Conservation (phyloP, 768 basidiomycete species). For the Leccinellum luteum region DNA sequence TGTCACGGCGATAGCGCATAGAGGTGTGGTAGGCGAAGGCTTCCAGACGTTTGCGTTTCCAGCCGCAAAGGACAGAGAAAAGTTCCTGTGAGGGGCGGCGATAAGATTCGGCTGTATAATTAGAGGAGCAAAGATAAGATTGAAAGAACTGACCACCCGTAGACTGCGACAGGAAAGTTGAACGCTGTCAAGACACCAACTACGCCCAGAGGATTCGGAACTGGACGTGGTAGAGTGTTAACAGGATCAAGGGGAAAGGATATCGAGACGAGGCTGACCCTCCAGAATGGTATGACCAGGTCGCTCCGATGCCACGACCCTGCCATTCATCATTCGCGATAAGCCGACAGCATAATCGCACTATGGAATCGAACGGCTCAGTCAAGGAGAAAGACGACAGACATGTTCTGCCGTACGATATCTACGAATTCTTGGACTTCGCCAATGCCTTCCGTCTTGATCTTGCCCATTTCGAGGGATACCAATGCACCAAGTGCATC, state of each 20-base stretch:
- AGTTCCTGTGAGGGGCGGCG: slow-evolving; percentile 58
- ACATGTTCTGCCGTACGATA: slow-evolving; percentile 57
- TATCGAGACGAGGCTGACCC: slow-evolving; percentile 41
- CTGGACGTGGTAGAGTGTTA: slow-evolving; percentile 39
- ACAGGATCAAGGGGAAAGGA: not conserved
- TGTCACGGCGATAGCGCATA: slow-evolving; percentile 90
- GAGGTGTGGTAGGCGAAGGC: slow-evolving; percentile 83
- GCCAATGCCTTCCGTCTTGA: slow-evolving; percentile 84
- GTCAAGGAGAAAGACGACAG: not conserved
- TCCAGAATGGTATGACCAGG: slow-evolving; percentile 90
- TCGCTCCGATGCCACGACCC: slow-evolving; percentile 83
- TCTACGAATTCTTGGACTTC: slow-evolving; percentile 96
- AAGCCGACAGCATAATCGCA: slow-evolving; percentile 94
- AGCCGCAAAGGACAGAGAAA: slow-evolving; percentile 81
- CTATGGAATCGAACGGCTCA: slow-evolving; percentile 38
- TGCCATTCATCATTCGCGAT: slow-evolving; percentile 92
- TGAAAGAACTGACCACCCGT: slow-evolving; percentile 66
- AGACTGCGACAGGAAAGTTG: slow-evolving; percentile 95
- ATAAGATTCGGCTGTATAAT: slow-evolving; percentile 7
- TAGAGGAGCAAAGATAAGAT: not conserved
- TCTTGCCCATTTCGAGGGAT: slow-evolving; percentile 90
- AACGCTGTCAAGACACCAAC: slow-evolving; percentile 84
- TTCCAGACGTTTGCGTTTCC: slow-evolving; percentile 97
- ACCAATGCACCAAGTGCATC: slow-evolving; percentile 79
- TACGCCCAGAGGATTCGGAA: slow-evolving; percentile 85